Conservation (phyloP, 768 basidiomycete genomes). For the Serendipita sp. region DNA sequence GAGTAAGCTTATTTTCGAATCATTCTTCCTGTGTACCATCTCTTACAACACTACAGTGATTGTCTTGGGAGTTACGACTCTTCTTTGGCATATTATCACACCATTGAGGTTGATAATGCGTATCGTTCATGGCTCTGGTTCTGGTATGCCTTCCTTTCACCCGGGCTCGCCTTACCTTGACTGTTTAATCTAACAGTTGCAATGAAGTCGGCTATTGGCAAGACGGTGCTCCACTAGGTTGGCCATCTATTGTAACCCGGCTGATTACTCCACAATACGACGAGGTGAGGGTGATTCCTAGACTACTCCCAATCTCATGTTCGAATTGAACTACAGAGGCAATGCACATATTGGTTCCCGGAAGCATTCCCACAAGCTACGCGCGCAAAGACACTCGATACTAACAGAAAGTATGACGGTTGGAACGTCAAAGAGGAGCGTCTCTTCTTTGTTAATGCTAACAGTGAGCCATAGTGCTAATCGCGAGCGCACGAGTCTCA, state of each 20-base stretch:
- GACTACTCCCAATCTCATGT: background rate
- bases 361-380: constrained; percentile 33
- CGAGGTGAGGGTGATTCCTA: constrained; percentile 22
- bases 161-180: background rate
- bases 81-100: constrained; percentile 29
- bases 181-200: constrained; percentile 26
- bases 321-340: constrained; percentile 27
- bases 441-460: constrained; percentile 55
- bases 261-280: constrained; percentile 40
- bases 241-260: constrained; percentile 33
- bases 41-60: constrained; percentile 13
- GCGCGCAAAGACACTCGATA: constrained; percentile 24
- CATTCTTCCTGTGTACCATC: background rate
- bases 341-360: constrained; percentile 54
- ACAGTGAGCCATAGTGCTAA: constrained; percentile 27
- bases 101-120: constrained; percentile 37
- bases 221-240: constrained; percentile 22
- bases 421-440: constrained; percentile 43
- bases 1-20: background rate
- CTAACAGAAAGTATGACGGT: constrained; percentile 37
- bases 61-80: constrained; percentile 29
- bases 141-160: constrained; percentile 22
- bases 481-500: background rate
- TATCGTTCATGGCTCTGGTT: constrained; percentile 58
- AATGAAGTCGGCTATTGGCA: constrained; percentile 46